Conservation (phyloP, 352 stramenopile genomes). For the Phytophthora quininea region DNA sequence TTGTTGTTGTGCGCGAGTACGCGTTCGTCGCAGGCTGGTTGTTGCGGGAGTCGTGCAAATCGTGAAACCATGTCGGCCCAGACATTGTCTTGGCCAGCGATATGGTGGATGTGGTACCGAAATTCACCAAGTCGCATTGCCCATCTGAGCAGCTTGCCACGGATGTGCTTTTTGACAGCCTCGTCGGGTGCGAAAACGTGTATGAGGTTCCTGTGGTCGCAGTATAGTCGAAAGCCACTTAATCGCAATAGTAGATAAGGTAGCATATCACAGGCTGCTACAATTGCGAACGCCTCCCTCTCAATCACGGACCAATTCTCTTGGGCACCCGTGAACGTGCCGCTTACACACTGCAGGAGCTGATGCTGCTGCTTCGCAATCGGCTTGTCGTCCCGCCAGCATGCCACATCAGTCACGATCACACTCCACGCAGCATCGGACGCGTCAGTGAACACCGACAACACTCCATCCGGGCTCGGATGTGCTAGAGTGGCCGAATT, state of each 20-base stretch:
- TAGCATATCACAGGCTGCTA: slow-evolving; percentile 21
- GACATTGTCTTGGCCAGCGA: slow-evolving; percentile 1
- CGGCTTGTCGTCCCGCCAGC: background rate
- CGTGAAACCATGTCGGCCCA: slow-evolving; percentile 21
- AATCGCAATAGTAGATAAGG: too few species aligned
- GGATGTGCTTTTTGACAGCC: background rate
- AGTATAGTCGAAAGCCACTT: slow-evolving; percentile 7
- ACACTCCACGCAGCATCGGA: slow-evolving; percentile 4
- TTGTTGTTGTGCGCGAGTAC: slow-evolving; percentile 1
- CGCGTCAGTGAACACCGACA: slow-evolving; percentile 11
- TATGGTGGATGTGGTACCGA: slow-evolving; percentile 6
- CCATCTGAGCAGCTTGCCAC: slow-evolving; percentile 2
- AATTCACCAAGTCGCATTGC: slow-evolving; percentile 6
- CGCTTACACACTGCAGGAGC: slow-evolving; percentile 3
- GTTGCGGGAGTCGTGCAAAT: slow-evolving; percentile 9
- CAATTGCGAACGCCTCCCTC: slow-evolving; percentile 22
- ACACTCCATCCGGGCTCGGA: slow-evolving; percentile 1
- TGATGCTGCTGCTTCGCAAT: slow-evolving; percentile 3
- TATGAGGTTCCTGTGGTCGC: slow-evolving; percentile 9
- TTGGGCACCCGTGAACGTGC: background rate
- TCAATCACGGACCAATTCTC: slow-evolving; percentile 22
- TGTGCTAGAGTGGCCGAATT: slow-evolving; percentile 5
- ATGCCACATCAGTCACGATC: slow-evolving; percentile 10
- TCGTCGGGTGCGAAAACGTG: slow-evolving; percentile 10
- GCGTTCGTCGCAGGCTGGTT: background rate